These are phyloP conservation scores for Camptophora hylomeconis DNA, from an alignment of 2,329 filamentous ascomycete species.

Conservation along the genomic window DNA sequence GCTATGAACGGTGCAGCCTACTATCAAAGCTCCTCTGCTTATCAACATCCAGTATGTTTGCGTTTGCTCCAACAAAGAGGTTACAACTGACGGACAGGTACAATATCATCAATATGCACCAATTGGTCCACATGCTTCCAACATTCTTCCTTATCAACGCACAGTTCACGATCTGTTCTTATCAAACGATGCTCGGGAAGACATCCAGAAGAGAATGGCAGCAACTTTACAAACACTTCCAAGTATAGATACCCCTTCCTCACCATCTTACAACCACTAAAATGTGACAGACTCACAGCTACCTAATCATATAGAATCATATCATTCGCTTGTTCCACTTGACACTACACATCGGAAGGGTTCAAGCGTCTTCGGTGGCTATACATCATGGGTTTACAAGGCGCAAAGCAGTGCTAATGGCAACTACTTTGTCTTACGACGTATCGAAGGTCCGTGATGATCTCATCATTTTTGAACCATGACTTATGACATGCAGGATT, in stretches of 20 bases:
- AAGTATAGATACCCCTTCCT: constrained; percentile 35
- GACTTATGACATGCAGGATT: constrained; percentile 43
- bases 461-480: not conserved
- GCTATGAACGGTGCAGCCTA: constrained; percentile 50
- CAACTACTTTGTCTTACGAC: constrained; percentile 71
- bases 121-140: constrained; percentile 67
- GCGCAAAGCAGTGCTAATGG: constrained; percentile 81
- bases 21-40: constrained; percentile 46
- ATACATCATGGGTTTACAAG: constrained; percentile 90
- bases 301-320: constrained; percentile 66
- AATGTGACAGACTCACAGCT: constrained; percentile 48
- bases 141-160: constrained; percentile 71
- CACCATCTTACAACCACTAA: constrained; percentile 9
- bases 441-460: constrained; percentile 55
- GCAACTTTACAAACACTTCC: constrained; percentile 74
- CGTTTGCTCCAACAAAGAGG: not conserved
- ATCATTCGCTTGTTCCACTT: constrained; percentile 81
- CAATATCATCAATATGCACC: constrained; percentile 92
- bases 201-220: constrained; percentile 77
- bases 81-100: constrained; percentile 35
- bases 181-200: constrained; percentile 72
- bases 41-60: constrained; percentile 50
- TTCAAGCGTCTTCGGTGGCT: constrained; percentile 61
- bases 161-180: constrained; percentile 86
- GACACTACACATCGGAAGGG: constrained; percentile 72